phyloP scores from a whole-genome alignment of 2,329 filamentous ascomycete species.

The Blumeria hordei region DNA sequence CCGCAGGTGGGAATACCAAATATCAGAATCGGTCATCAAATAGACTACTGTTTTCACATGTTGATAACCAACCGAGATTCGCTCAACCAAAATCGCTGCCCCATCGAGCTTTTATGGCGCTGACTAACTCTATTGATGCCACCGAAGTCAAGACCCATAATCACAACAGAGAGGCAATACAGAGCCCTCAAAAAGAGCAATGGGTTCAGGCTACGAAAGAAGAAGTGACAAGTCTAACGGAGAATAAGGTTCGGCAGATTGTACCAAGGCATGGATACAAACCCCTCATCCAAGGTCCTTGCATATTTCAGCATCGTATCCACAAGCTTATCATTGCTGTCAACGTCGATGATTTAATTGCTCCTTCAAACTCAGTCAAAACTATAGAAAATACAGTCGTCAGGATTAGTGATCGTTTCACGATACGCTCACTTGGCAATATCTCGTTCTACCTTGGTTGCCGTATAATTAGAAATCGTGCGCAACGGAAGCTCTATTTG shows the following conservation, averaged over 20 bases:
- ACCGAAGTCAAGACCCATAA: neutral
- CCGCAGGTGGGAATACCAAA: neutral
- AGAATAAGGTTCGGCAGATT: neutral
- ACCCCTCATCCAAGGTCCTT: neutral
- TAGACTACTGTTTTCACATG: no score
- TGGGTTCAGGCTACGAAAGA: neutral
- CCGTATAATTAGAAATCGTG: neutral
- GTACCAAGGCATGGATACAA: neutral
- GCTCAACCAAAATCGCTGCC: neutral
- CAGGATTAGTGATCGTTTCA: neutral
- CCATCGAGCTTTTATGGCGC: neutral
- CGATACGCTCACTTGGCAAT: neutral
- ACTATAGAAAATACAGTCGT: neutral
- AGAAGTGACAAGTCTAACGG: neutral
- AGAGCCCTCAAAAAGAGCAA: neutral
- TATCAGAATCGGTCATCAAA: neutral
- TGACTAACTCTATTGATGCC: neutral
- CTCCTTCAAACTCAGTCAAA: neutral
- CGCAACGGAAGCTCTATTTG: neutral
- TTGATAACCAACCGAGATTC: neutral
- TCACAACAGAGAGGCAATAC: neutral
- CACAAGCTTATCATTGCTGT: neutral
- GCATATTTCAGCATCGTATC: neutral
- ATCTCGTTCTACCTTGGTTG: neutral
- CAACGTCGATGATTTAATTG: constrained; percentile 1